Percentiles rank a stretch among this genome's conserved stretches.
phyloP scores from a whole-genome alignment of 2,329 filamentous ascomycete genomes.

The Biscogniauxia marginata region DNA sequence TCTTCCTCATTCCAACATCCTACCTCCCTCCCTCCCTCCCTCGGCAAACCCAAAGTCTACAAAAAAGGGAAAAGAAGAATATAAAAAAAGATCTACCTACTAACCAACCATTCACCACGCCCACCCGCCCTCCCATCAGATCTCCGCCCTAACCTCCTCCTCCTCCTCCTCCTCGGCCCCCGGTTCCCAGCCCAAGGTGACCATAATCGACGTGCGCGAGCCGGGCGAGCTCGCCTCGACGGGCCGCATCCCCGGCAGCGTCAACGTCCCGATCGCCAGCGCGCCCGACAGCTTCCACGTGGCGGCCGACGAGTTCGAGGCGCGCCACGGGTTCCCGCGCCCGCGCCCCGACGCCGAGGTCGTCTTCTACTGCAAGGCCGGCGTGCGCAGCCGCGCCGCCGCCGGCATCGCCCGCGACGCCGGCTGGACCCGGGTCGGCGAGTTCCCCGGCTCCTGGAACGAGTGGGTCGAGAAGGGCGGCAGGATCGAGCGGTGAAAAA shows the following conservation, averaged over 20 bases:
- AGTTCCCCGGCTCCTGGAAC: slow-evolving; percentile 74
- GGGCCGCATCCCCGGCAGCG: slow-evolving; percentile 74
- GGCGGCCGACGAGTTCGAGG: slow-evolving; percentile 73
- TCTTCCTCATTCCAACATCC: too few species aligned
- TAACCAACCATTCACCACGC: not conserved
- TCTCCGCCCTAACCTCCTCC: slow-evolving; percentile 17
- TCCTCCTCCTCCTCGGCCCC: slow-evolving; percentile 4
- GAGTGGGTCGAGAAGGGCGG: slow-evolving; percentile 81
- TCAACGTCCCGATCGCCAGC: slow-evolving; percentile 79
- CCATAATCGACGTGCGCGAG: slow-evolving; percentile 64
- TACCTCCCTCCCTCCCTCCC: too few species aligned
- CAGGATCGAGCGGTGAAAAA: slow-evolving; percentile 48
- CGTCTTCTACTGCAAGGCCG: slow-evolving; percentile 92
- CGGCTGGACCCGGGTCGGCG: slow-evolving; percentile 70
- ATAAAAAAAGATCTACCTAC: too few species aligned
- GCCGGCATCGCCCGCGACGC: slow-evolving; percentile 73
- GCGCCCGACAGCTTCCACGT: slow-evolving; percentile 80
- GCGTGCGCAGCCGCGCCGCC: slow-evolving; percentile 76
- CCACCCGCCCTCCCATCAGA: slow-evolving; percentile 11
- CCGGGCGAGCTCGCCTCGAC: slow-evolving; percentile 62
- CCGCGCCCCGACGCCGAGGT: slow-evolving; percentile 51
- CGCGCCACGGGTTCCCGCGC: slow-evolving; percentile 74
- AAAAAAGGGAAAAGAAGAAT: too few species aligned
- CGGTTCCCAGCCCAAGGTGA: slow-evolving; percentile 1
- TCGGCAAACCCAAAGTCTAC: too few species aligned